phyloP scores from a whole-genome alignment of 2,329 filamentous ascomycete species.

The Phyllosticta capitalensis region DNA sequence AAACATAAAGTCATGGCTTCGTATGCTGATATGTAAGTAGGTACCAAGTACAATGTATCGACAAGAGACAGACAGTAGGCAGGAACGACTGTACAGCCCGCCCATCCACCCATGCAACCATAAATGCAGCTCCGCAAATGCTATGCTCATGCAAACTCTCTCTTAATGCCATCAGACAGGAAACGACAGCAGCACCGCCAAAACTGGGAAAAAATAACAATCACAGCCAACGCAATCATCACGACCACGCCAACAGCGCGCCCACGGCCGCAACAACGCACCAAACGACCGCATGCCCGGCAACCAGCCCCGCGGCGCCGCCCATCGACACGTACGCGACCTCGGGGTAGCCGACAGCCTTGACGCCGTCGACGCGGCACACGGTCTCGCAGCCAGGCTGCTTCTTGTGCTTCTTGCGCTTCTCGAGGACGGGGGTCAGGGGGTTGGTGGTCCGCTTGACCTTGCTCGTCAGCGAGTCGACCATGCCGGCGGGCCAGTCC shows the following conservation, averaged over 20 bases:
- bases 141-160: too few relatives aligned
- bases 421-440: conserved; percentile 8
- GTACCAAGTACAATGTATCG: too few relatives aligned
- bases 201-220: too few relatives aligned
- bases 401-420: conserved; percentile 14
- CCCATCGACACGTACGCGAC: conserved; percentile 17
- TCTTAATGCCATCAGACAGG: too few relatives aligned
- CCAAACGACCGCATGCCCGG: conserved; percentile 7
- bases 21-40: too few relatives aligned
- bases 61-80: too few relatives aligned
- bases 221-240: too few relatives aligned
- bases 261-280: conserved; percentile 15
- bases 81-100: too few relatives aligned
- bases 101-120: too few relatives aligned
- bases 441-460: background rate
- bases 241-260: background rate
- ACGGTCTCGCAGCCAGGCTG: conserved; percentile 20
- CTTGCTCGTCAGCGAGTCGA: background rate
- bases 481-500: background rate
- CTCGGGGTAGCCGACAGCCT: conserved; percentile 26
- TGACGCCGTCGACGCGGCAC: conserved; percentile 29
- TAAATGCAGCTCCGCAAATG: too few relatives aligned
- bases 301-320: background rate
- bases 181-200: too few relatives aligned
- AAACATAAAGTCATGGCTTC: too few relatives aligned